These are phyloP conservation scores for Gentiana dahurica DNA, from an alignment of 257 asterid species.

Conservation along the genomic window DNA sequence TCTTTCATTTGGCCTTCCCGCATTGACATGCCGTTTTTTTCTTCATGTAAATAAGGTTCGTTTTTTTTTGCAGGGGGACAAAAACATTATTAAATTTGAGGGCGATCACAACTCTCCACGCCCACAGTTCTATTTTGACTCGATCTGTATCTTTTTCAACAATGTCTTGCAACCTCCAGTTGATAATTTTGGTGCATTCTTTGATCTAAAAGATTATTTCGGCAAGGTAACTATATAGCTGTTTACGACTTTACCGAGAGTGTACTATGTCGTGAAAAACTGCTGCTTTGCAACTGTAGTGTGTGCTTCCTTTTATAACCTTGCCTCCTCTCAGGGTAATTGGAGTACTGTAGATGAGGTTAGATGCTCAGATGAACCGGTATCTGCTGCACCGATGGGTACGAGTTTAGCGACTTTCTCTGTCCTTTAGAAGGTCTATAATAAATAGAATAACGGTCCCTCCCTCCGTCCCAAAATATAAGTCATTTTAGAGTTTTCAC, in stretches of 20 bases:
- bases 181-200: constrained; percentile 44
- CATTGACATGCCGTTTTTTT: constrained; percentile 46
- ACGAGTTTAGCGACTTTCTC: constrained; percentile 7
- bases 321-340: constrained; percentile 34
- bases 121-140: constrained; percentile 90
- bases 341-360: constrained; percentile 50
- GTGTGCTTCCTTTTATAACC: constrained; percentile 1
- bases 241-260: no score
- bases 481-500: no score
- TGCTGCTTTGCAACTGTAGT: neutral
- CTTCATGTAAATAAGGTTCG: constrained; percentile 24
- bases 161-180: constrained; percentile 84
- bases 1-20: no score
- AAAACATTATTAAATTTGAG: constrained; percentile 85
- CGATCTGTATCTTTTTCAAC: constrained; percentile 84
- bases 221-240: constrained; percentile 39
- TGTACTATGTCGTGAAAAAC: no score
- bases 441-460: no score
- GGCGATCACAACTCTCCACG: constrained; percentile 98
- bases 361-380: constrained; percentile 42
- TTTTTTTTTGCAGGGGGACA: constrained; percentile 60
- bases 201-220: constrained; percentile 45
- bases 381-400: constrained; percentile 36
- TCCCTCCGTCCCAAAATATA: no score
- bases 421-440: constrained; percentile 6